Evolutionary conservation across 2,329 filamentous ascomycete genomes (phyloP).

Genomic region (Hyphodiscus sp.): DNA sequence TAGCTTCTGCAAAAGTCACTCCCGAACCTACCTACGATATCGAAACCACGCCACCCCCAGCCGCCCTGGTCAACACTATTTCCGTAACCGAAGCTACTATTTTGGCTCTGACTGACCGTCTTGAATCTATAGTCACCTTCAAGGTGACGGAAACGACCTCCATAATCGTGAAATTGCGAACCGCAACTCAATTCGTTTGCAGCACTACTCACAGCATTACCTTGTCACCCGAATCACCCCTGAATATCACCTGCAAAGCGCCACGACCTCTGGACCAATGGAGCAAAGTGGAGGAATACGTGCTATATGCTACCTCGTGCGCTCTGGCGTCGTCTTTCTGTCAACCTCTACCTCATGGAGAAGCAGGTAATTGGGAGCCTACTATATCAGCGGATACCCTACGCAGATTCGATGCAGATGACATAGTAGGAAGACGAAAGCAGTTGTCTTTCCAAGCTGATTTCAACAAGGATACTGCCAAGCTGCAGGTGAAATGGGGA

Average conservation of each 20-base stretch:
- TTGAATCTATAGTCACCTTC: slow-evolving; percentile 37
- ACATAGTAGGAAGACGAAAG: not conserved
- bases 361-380: not conserved
- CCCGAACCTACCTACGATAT: slow-evolving; percentile 21
- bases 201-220: not conserved
- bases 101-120: slow-evolving; percentile 34
- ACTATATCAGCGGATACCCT: not conserved
- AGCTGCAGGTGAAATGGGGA: not conserved
- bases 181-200: slow-evolving; percentile 6
- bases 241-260: slow-evolving; percentile 14
- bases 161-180: slow-evolving; percentile 33
- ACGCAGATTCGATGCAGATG: not conserved
- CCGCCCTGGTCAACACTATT: slow-evolving; percentile 14
- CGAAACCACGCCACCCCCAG: slow-evolving; percentile 16
- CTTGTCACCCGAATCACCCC: slow-evolving; percentile 10
- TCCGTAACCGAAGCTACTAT: slow-evolving; percentile 34
- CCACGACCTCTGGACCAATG: slow-evolving; percentile 10
- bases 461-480: not conserved
- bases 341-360: not conserved
- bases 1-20: slow-evolving; percentile 21
- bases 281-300: slow-evolving; percentile 19
- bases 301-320: slow-evolving; percentile 22
- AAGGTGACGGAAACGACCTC: slow-evolving; percentile 28
- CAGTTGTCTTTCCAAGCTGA: not conserved
- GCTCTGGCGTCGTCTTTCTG: slow-evolving; percentile 12